Evolutionary conservation across 164 flowering plant species (phyloP).

Genomic region (Brasenia schreberi): DNA sequence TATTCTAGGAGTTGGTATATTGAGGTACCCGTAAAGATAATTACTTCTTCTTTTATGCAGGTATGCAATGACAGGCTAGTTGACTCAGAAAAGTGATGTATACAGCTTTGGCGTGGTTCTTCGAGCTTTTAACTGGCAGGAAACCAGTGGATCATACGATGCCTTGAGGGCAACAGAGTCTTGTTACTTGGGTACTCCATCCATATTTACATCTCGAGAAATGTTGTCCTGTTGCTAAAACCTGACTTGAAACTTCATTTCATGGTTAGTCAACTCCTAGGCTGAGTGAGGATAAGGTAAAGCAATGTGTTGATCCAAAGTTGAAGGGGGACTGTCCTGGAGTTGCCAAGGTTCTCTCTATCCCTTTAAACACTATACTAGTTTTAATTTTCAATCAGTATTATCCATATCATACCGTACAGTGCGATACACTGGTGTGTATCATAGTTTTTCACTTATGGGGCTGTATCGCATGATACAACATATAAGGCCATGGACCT

Average conservation of each 20-base stretch:
- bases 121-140: constrained; percentile 73
- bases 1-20: too few species aligned
- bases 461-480: too few species aligned
- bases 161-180: too few species aligned
- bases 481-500: too few species aligned
- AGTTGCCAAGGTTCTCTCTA: constrained; percentile 87
- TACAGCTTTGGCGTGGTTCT: constrained; percentile 93
- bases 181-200: constrained; percentile 52
- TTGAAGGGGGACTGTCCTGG: constrained; percentile 73
- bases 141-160: too few species aligned
- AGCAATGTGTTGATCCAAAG: constrained; percentile 81
- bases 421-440: too few species aligned
- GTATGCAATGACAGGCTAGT: constrained; percentile 28
- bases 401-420: too few species aligned
- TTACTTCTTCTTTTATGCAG: too few species aligned
- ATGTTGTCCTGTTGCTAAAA: background rate
- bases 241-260: background rate
- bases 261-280: constrained; percentile 59
- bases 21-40: too few species aligned
- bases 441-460: too few species aligned
- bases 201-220: background rate
- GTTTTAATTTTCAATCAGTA: too few species aligned
- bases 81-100: constrained; percentile 92
- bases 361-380: too few species aligned
- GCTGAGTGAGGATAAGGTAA: constrained; percentile 15